A percentile compares a stretch with the other conserved stretches of the same genome.
Evolutionary conservation across 441 rosid genomes (phyloP).

Genomic region (Eruca vesicaria): DNA sequence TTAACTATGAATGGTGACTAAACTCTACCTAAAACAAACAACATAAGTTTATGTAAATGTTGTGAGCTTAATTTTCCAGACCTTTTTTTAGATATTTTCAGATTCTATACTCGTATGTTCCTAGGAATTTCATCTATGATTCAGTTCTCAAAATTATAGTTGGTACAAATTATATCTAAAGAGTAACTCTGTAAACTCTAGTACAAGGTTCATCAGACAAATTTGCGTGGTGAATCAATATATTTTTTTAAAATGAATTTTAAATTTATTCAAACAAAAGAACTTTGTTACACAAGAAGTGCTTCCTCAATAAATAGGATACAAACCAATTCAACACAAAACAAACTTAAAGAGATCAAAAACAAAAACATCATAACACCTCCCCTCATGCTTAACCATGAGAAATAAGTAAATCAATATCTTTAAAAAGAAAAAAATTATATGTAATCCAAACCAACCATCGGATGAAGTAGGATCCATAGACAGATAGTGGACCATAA

Average conservation of each 20-base stretch:
- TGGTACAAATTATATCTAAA: neutral
- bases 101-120: neutral
- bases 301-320: no score
- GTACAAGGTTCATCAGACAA: neutral
- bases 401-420: neutral
- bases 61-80: neutral
- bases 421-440: neutral
- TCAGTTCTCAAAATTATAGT: neutral
- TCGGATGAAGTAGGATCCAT: neutral
- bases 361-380: no score
- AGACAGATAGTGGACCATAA: neutral
- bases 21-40: neutral
- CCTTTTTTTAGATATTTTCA: neutral
- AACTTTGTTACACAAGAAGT: no score
- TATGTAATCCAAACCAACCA: neutral
- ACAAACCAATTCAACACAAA: no score
- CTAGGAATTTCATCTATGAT: neutral
- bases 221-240: neutral
- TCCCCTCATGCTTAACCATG: no score
- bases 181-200: neutral
- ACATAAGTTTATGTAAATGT: neutral
- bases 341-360: no score
- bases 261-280: no score
- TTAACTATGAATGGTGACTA: neutral
- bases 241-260: no score